phyloP scores from a whole-genome alignment of 2,329 filamentous ascomycete species.

The Hypocreales sp. region DNA sequence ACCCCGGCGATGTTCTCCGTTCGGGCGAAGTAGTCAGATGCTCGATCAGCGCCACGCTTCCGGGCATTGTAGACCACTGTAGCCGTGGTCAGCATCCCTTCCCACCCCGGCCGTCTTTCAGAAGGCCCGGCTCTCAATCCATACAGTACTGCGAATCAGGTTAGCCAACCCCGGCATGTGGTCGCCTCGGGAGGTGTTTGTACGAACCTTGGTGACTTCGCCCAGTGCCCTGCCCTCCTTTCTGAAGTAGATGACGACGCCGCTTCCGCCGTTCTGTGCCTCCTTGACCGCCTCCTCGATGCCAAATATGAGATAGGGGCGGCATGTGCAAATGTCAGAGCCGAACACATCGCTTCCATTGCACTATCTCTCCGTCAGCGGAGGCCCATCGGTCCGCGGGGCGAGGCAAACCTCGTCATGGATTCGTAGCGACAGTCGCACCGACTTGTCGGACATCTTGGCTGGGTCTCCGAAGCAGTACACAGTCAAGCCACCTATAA shows the following conservation, averaged over 20 bases:
- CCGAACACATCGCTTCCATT: conserved; percentile 97
- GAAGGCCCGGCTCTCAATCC: conserved; percentile 8
- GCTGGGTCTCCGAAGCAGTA: conserved; percentile 94
- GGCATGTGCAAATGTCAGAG: conserved; percentile 93
- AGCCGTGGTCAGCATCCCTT: not conserved
- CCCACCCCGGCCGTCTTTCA: not conserved
- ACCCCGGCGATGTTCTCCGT: conserved; percentile 98
- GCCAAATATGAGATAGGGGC: conserved; percentile 90
- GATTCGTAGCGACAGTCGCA: conserved; percentile 67
- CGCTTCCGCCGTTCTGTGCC: conserved; percentile 83
- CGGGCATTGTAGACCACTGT: conserved; percentile 59
- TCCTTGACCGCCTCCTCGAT: conserved; percentile 97
- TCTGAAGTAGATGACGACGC: conserved; percentile 95
- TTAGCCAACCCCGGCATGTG: too few species aligned
- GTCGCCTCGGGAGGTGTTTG: too few species aligned
- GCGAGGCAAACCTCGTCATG: conserved; percentile 41
- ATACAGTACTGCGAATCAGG: conserved; percentile 27
- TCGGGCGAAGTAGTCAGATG: conserved; percentile 87
- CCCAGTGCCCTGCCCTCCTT: conserved; percentile 92
- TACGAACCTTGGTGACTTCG: conserved; percentile 80
- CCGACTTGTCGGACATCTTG: conserved; percentile 80
- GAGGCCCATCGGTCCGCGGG: not conserved
- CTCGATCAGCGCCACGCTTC: conserved; percentile 64
- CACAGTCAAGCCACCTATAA: conserved; percentile 66
- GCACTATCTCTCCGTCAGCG: conserved; percentile 34